Percentiles rank a stretch among this genome's conserved stretches.
These are phyloP conservation scores for Hypoxylon fuscum DNA, from an alignment of 495 filamentous ascomycete genomes.

Conservation along the genomic window DNA sequence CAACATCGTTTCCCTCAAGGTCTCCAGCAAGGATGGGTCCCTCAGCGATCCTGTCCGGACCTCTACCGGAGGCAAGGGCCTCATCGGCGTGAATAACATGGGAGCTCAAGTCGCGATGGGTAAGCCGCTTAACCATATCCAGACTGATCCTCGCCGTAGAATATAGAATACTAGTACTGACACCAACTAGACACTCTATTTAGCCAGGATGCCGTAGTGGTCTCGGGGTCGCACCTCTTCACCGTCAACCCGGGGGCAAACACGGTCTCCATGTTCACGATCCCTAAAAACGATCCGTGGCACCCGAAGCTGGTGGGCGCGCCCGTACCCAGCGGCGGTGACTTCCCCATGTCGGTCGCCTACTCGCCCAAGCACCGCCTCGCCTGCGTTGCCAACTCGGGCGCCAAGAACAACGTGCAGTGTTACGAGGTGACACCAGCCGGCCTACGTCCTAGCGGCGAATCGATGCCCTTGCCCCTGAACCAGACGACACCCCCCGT, in stretches of 20 bases:
- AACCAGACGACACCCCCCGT: conserved; percentile 37
- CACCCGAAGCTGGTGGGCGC: conserved; percentile 40
- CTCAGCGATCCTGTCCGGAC: conserved; percentile 39
- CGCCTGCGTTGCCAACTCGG: conserved; percentile 45
- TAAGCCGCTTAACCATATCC: conserved; percentile 7
- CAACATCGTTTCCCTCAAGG: conserved; percentile 40
- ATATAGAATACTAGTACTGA: neutral
- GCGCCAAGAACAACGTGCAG: conserved; percentile 33
- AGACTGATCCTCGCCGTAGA: neutral
- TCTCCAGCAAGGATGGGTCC: conserved; percentile 33
- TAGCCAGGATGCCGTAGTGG: conserved; percentile 43
- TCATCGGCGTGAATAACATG: conserved; percentile 25
- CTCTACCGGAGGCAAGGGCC: conserved; percentile 41
- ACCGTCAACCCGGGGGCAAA: conserved; percentile 45
- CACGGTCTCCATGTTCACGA: conserved; percentile 45
- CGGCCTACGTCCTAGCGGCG: conserved; percentile 27
- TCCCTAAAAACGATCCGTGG: conserved; percentile 33
- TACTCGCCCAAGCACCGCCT: conserved; percentile 35
- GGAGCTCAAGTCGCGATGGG: conserved; percentile 1
- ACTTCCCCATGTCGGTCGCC: conserved; percentile 45
- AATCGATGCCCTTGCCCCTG: conserved; percentile 32
- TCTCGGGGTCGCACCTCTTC: conserved; percentile 41
- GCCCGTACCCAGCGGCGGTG: conserved; percentile 36
- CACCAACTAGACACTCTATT: conserved; percentile 37
- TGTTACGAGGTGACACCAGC: conserved; percentile 39